These are phyloP conservation scores for Cyberlindnera amylophila DNA, from an alignment of 805 yeast species.

Conservation along the genomic window DNA sequence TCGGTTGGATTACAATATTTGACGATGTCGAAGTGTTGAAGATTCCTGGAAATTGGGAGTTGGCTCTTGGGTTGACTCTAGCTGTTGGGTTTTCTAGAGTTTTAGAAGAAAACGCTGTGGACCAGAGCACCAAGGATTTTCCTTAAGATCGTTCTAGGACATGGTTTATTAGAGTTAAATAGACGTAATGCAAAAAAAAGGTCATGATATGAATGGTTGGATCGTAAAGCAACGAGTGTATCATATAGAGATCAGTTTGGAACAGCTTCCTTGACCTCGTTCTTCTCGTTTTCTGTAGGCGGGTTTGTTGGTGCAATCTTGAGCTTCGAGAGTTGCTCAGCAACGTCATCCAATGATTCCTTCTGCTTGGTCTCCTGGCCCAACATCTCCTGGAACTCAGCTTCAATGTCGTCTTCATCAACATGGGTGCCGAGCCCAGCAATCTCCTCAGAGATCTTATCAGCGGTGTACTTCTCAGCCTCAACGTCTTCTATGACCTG, in stretches of 20 bases:
- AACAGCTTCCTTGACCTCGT: slow-evolving; percentile 3
- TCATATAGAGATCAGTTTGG: not conserved
- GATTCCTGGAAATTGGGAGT: slow-evolving; percentile 48
- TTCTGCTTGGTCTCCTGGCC: slow-evolving; percentile 14
- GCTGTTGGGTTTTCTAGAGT: slow-evolving; percentile 44
- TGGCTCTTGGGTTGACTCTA: slow-evolving; percentile 48
- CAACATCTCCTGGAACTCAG: slow-evolving; percentile 36
- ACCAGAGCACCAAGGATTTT: not conserved
- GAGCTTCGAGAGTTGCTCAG: slow-evolving; percentile 25
- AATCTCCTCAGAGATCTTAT: slow-evolving; percentile 36
- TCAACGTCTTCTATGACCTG: slow-evolving; percentile 37
- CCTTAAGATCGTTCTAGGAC: too few relatives aligned
- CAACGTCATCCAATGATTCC: slow-evolving; percentile 15
- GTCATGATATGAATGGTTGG: not conserved
- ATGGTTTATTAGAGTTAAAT: not conserved
- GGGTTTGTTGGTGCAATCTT: slow-evolving; percentile 21
- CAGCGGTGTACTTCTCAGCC: slow-evolving; percentile 34
- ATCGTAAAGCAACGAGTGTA: not conserved
- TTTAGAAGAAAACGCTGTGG: slow-evolving; percentile 22
- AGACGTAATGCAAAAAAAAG: too few relatives aligned
- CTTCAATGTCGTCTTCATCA: slow-evolving; percentile 26
- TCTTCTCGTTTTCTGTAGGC: slow-evolving; percentile 3
- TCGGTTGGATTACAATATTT: slow-evolving; percentile 64
- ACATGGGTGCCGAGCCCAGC: slow-evolving; percentile 21
- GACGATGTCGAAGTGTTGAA: slow-evolving; percentile 37